phyloP scores from a whole-genome alignment of 208 protist genomes.

The Trypanosoma conorhini region DNA sequence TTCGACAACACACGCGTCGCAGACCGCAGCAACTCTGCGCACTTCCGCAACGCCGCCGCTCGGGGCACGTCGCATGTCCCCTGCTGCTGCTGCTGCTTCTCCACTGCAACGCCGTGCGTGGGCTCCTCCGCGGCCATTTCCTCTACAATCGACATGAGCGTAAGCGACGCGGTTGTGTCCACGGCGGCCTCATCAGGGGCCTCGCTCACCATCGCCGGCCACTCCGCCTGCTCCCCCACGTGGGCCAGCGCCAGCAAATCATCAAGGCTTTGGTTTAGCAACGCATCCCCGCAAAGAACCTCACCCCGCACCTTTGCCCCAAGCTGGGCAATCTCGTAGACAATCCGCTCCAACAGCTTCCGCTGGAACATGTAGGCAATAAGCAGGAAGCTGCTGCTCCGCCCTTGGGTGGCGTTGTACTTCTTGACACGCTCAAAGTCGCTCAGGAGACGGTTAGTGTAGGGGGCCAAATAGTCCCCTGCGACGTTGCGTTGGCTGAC shows the following conservation, averaged over 20 bases:
- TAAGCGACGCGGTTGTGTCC: background rate
- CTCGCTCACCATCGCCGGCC: slow-evolving; percentile 19
- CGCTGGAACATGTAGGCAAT: slow-evolving; percentile 34
- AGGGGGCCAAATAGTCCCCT: slow-evolving; percentile 28
- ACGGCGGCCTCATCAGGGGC: background rate
- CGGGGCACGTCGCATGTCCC: background rate
- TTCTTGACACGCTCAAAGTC: slow-evolving; percentile 36
- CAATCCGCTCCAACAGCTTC: slow-evolving; percentile 29
- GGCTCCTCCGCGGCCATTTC: background rate
- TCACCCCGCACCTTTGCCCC: slow-evolving; percentile 15
- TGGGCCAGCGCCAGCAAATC: slow-evolving; percentile 25
- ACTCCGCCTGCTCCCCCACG: slow-evolving; percentile 13
- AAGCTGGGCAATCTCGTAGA: slow-evolving; percentile 29
- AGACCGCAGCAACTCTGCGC: background rate
- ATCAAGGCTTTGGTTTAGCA: slow-evolving; percentile 15
- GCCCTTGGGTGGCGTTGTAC: slow-evolving; percentile 19
- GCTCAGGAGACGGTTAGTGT: slow-evolving; percentile 37
- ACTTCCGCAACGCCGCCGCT: slow-evolving; percentile 8
- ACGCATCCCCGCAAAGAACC: slow-evolving; percentile 29
- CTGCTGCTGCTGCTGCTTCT: background rate
- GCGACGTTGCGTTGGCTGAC: slow-evolving; percentile 27
- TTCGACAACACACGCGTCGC: slow-evolving; percentile 20
- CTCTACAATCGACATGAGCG: slow-evolving; percentile 1
- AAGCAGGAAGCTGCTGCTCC: slow-evolving; percentile 23
- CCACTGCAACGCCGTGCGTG: background rate